Conservation (phyloP, 2,329 filamentous ascomycete genomes). For the Fusarium sp. region DNA sequence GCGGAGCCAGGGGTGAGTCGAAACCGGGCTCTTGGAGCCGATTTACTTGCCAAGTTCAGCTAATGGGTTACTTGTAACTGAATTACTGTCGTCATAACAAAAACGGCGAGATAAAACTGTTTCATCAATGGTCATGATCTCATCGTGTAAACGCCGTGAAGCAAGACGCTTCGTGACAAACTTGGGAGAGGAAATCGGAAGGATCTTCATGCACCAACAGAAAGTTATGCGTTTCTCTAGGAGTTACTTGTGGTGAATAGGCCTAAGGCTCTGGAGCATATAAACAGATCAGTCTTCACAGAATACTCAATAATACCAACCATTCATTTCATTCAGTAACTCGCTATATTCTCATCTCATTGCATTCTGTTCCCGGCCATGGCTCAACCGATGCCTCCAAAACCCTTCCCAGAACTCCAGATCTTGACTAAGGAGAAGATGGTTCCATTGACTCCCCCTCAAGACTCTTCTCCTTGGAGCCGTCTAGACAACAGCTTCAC, state of each 20-base stretch:
- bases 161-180: neutral
- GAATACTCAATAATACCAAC: neutral
- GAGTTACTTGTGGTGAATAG: neutral
- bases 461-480: conserved; percentile 15
- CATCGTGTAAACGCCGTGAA: conserved; percentile 9
- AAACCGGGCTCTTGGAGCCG: neutral
- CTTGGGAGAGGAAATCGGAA: neutral
- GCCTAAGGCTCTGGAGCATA: conserved; percentile 1
- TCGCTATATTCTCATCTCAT: neutral
- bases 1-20: conserved; percentile 11
- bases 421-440: neutral
- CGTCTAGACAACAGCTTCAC: conserved; percentile 13
- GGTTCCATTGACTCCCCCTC: conserved; percentile 4
- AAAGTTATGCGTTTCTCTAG: neutral
- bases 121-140: conserved; percentile 8
- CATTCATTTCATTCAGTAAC: neutral
- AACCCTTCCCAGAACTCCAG: neutral
- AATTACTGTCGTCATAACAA: neutral
- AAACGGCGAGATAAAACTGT: neutral
- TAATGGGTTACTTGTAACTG: neutral
- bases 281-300: conserved; percentile 11
- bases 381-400: conserved; percentile 10
- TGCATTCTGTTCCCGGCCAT: neutral
- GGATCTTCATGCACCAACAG: conserved; percentile 10
- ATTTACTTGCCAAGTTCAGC: neutral